Conservation (phyloP, 2,329 filamentous ascomycete genomes). For the Monosporascus ibericus region DNA sequence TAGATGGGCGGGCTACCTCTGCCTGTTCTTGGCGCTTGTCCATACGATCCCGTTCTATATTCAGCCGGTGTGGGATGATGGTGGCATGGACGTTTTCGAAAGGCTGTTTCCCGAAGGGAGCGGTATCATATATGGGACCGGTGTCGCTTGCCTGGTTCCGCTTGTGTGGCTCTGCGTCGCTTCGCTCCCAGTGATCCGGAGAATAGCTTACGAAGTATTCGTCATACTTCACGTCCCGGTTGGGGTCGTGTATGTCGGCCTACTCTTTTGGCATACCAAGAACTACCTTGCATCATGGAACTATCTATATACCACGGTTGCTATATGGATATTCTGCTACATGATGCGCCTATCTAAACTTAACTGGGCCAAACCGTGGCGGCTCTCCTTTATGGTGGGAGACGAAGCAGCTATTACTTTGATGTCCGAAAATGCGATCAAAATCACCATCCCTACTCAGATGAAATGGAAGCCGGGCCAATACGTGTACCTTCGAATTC, state of each 20-base stretch:
- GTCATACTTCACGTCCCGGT: slow-evolving; percentile 76
- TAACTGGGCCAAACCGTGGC: slow-evolving; percentile 82
- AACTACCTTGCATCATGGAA: slow-evolving; percentile 88
- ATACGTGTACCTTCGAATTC: slow-evolving; percentile 92
- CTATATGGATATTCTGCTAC: slow-evolving; percentile 73
- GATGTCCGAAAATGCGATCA: slow-evolving; percentile 90
- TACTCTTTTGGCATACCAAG: slow-evolving; percentile 94
- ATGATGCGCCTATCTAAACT: slow-evolving; percentile 71
- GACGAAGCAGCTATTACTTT: slow-evolving; percentile 87
- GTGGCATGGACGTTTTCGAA: slow-evolving; percentile 64
- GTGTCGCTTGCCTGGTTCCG: slow-evolving; percentile 74
- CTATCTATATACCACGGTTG: slow-evolving; percentile 77
- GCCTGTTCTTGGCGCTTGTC: slow-evolving; percentile 72
- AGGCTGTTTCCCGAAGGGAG: slow-evolving; percentile 59
- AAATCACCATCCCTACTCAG: slow-evolving; percentile 88
- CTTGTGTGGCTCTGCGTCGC: slow-evolving; percentile 78
- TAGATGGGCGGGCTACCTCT: slow-evolving; percentile 85
- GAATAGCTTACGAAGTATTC: slow-evolving; percentile 80
- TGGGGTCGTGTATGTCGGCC: slow-evolving; percentile 70
- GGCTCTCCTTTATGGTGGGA: slow-evolving; percentile 75
- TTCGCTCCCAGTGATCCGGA: slow-evolving; percentile 72
- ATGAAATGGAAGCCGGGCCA: slow-evolving; percentile 91
- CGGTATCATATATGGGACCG: slow-evolving; percentile 77
- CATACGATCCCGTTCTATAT: slow-evolving; percentile 88
- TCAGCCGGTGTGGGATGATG: slow-evolving; percentile 78